phyloP scores from a whole-genome alignment of 371 early-diverging fungal species.

The Blakeslea trispora region DNA sequence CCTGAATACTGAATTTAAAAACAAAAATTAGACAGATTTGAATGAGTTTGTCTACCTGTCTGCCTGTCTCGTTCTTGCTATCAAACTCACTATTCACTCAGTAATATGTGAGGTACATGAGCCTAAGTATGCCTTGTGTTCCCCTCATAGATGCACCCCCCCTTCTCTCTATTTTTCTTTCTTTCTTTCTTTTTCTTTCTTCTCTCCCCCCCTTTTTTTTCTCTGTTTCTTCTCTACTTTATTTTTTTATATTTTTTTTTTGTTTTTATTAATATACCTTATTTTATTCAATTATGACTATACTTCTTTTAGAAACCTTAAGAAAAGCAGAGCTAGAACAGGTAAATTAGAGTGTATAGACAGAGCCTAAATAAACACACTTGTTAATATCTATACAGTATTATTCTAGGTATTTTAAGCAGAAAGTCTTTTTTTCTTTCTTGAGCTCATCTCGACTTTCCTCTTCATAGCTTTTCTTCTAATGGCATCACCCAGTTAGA shows the following conservation, averaged over 20 bases:
- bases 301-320: conserved; percentile 36
- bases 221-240: conserved; percentile 2
- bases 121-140: background rate
- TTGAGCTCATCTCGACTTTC: conserved; percentile 5
- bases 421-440: background rate
- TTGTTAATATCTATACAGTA: conserved; percentile 17
- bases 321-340: conserved; percentile 46
- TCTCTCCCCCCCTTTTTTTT: background rate
- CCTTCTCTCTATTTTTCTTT: background rate
- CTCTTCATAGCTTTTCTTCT: conserved; percentile 45
- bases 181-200: background rate
- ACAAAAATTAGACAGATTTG: no score
- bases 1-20: no score
- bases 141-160: background rate
- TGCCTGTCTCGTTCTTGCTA: no score
- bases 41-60: no score
- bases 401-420: conserved; percentile 28
- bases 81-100: no score
- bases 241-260: background rate
- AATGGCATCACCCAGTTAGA: conserved; percentile 59
- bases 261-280: background rate
- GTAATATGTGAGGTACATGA: no score
- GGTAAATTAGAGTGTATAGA: conserved; percentile 23
- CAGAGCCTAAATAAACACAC: background rate
- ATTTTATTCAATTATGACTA: conserved; percentile 20